These are phyloP conservation scores for Coniochaeta sp. DNA, from an alignment of 2,329 filamentous ascomycete genomes.

Conservation along the genomic window DNA sequence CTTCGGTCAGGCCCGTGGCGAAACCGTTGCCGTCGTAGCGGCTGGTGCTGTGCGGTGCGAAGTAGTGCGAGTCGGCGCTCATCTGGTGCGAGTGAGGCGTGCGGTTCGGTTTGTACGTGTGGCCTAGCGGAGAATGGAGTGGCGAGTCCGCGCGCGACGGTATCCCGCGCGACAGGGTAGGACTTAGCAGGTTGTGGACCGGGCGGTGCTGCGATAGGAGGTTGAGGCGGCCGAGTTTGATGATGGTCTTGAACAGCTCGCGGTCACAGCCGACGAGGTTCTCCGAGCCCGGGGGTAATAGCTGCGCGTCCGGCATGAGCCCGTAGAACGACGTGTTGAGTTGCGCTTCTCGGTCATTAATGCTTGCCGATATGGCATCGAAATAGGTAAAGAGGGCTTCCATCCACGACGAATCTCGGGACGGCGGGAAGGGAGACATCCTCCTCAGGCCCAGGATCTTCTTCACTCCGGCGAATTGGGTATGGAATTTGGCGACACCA, in stretches of 20 bases:
- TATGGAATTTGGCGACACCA: slow-evolving; percentile 86
- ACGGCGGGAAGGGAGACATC: slow-evolving; percentile 40
- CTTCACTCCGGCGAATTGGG: slow-evolving; percentile 87
- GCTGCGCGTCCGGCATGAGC: slow-evolving; percentile 35
- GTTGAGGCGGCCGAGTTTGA: slow-evolving; percentile 76
- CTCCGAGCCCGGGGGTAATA: slow-evolving; percentile 59
- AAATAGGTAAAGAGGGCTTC: slow-evolving; percentile 91
- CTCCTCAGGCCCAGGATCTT: slow-evolving; percentile 77
- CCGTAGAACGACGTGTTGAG: slow-evolving; percentile 62
- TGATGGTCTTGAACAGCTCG: slow-evolving; percentile 78
- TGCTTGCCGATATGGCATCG: slow-evolving; percentile 83
- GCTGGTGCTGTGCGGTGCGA: slow-evolving; percentile 33
- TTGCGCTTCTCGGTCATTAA: slow-evolving; percentile 86
- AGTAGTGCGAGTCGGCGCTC: slow-evolving; percentile 17
- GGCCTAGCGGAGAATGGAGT: slow-evolving; percentile 32
- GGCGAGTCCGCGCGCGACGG: slow-evolving; percentile 28
- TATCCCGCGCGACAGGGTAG: slow-evolving; percentile 11
- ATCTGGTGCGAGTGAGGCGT: slow-evolving; percentile 18
- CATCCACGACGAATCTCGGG: slow-evolving; percentile 77
- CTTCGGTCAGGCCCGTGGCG: slow-evolving; percentile 45
- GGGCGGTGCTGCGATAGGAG: slow-evolving; percentile 66
- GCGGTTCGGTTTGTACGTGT: slow-evolving; percentile 31
- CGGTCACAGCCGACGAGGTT: slow-evolving; percentile 85
- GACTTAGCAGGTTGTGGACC: slow-evolving; percentile 32
- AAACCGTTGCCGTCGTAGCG: slow-evolving; percentile 65